Conservation (phyloP, 208 protist species). For the Borovskyia barvae region DNA sequence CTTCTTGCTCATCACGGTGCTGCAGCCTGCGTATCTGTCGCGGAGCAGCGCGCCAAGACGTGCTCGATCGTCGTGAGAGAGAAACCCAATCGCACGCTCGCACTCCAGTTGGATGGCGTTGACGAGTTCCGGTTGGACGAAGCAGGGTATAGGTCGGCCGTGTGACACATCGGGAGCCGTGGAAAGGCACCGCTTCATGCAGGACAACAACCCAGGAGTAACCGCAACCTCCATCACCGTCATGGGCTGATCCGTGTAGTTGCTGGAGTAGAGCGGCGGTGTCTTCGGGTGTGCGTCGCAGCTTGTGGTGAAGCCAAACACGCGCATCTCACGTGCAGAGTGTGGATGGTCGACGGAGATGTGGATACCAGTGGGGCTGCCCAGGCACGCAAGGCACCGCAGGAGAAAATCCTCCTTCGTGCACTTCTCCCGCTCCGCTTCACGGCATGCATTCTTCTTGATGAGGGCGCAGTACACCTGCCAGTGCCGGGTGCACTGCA, state of each 20-base stretch:
- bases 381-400: constrained; percentile 50
- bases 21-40: constrained; percentile 28
- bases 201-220: constrained; percentile 43
- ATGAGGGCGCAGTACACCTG: constrained; percentile 52
- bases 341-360: constrained; percentile 18
- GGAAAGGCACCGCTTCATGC: constrained; percentile 49
- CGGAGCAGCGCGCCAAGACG: constrained; percentile 35
- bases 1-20: constrained; percentile 39
- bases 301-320: constrained; percentile 28
- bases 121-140: constrained; percentile 50
- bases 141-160: constrained; percentile 25
- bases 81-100: constrained; percentile 71
- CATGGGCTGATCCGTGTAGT: constrained; percentile 15
- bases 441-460: constrained; percentile 23
- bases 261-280: constrained; percentile 15
- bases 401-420: constrained; percentile 59
- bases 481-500: constrained; percentile 56
- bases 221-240: constrained; percentile 45
- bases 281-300: constrained; percentile 17
- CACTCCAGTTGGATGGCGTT: constrained; percentile 63
- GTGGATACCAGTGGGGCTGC: constrained; percentile 63
- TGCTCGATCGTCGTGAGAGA: constrained; percentile 40
- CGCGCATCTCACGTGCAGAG: constrained; percentile 16
- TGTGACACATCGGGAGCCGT: constrained; percentile 49
- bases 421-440: constrained; percentile 27